Evolutionary conservation across 2,329 filamentous ascomycete genomes (phyloP), one percentile per base, ranked within the genome.

Genomic region (Polytolypa hystricis): DNA sequence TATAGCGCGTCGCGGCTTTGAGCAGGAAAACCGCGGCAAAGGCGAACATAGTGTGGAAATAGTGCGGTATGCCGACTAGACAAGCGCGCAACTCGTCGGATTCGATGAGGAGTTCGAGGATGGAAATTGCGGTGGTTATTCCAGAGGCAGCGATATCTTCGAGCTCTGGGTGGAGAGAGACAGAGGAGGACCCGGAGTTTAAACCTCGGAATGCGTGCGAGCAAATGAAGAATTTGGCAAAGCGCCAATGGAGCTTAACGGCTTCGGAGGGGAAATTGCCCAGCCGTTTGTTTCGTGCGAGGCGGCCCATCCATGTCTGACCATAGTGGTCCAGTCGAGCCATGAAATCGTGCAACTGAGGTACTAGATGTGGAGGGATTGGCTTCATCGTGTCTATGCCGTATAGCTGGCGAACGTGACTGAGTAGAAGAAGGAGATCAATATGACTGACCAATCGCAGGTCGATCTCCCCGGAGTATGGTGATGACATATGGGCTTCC

Each of bases 251-350:
- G 15, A 69, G 48, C 18, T 56, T 54, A 12, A 67, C 58, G 5
- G 65, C 66, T 35, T 65, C 61, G 15, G 60, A 56, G 1, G 66
- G 66, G 42, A 68, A 70, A n/a, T 61, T 55, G 3, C 61, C 58
- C 4, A 70, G 52, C 33, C 60, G 53, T 37, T 54, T 48, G 38
- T 62, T 58, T 5, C 56, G 55, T 19, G 51, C 57, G 59, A 41
- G 26, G 25, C 9, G 23, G 15, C 38, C 38, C 45, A 15, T 44
- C 4, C 53, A 37, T 4, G 41, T 38, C 3, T 46, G 45, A 10
- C 51, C 50, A 51, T 52, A 56, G 31, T 48, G 50, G 33, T 56
- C 53, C 1, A 56, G 39, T 26, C 52, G 48, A 1, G 46, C 44
- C 4, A 50, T 49, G 29, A 53, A 55, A 20, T 51, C 46, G n/a